Conservation (phyloP, 495 filamentous ascomycete genomes). For the Tuber umbilicatum region DNA sequence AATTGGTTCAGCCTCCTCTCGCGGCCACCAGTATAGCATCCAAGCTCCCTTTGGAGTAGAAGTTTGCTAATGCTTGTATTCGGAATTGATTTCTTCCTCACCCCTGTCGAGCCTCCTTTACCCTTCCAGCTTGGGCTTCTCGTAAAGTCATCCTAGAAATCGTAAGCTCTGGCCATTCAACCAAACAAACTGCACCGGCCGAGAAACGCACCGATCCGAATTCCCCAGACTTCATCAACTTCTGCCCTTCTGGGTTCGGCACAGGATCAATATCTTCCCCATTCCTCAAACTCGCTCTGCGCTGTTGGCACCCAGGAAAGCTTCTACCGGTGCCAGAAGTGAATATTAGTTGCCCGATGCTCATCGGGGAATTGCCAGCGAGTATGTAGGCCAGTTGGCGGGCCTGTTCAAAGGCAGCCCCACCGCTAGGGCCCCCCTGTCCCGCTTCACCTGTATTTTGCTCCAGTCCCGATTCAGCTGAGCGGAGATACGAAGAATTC, state of each 20-base stretch:
- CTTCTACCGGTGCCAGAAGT: neutral
- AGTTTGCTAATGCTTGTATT: slow-evolving; percentile 50
- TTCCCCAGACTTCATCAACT: slow-evolving; percentile 33
- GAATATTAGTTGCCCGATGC: neutral
- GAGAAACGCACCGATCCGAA: slow-evolving; percentile 34
- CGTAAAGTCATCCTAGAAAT: slow-evolving; percentile 16
- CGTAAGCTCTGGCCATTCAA: neutral
- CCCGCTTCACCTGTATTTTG: slow-evolving; percentile 25
- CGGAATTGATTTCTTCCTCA: neutral
- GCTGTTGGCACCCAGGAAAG: neutral
- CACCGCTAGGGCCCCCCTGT: neutral
- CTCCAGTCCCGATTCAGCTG: slow-evolving; percentile 12
- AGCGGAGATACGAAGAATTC: neutral
- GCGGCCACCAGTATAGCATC: slow-evolving; percentile 51
- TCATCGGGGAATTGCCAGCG: neutral
- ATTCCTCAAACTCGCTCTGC: neutral
- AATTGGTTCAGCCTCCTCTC: slow-evolving; percentile 54
- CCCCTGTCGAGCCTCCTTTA: neutral
- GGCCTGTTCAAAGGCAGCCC: neutral
- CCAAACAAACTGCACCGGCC: neutral
- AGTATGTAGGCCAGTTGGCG: neutral
- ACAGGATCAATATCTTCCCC: slow-evolving; percentile 13
- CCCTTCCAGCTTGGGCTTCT: neutral
- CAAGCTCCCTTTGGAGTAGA: slow-evolving; percentile 74
- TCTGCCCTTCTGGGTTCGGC: slow-evolving; percentile 19